phyloP scores from a whole-genome alignment of 2,329 filamentous ascomycete species.

The Claviceps sp. region DNA sequence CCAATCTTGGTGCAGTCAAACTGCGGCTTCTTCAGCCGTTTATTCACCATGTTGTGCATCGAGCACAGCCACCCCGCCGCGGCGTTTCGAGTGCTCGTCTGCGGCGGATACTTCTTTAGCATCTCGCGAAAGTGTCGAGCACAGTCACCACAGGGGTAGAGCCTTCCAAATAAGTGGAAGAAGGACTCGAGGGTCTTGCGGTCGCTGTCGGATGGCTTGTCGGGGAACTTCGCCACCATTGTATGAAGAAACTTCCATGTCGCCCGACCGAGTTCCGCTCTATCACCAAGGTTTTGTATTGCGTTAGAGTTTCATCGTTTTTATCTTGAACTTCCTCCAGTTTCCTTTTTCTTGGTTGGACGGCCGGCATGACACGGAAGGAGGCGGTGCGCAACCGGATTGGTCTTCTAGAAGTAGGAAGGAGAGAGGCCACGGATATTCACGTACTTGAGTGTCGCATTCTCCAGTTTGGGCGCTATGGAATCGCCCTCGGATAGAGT shows the following conservation, averaged over 20 bases:
- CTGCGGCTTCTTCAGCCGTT: constrained; percentile 43
- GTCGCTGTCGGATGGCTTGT: constrained; percentile 49
- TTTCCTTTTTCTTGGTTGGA: too few relatives aligned
- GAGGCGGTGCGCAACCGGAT: neutral
- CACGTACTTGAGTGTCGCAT: constrained; percentile 62
- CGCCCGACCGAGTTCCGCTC: constrained; percentile 52
- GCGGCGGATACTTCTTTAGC: constrained; percentile 48
- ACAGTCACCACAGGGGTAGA: constrained; percentile 60
- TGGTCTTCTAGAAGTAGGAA: neutral
- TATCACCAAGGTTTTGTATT: constrained; percentile 13
- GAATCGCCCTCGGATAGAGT: constrained; percentile 50
- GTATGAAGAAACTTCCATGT: constrained; percentile 61
- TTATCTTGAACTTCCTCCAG: neutral
- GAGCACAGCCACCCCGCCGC: constrained; percentile 57
- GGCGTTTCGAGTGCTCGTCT: constrained; percentile 48
- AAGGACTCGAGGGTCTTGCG: constrained; percentile 49
- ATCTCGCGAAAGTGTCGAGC: constrained; percentile 53
- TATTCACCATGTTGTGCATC: constrained; percentile 55
- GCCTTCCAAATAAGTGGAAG: constrained; percentile 51
- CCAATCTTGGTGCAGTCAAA: constrained; percentile 57
- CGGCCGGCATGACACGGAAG: neutral
- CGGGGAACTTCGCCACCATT: constrained; percentile 57
- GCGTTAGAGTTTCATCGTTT: neutral
- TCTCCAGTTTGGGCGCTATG: constrained; percentile 71
- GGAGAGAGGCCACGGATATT: neutral